Conservation (phyloP, 495 filamentous ascomycete species). For the Pseudoneurospora amorphoporcata region DNA sequence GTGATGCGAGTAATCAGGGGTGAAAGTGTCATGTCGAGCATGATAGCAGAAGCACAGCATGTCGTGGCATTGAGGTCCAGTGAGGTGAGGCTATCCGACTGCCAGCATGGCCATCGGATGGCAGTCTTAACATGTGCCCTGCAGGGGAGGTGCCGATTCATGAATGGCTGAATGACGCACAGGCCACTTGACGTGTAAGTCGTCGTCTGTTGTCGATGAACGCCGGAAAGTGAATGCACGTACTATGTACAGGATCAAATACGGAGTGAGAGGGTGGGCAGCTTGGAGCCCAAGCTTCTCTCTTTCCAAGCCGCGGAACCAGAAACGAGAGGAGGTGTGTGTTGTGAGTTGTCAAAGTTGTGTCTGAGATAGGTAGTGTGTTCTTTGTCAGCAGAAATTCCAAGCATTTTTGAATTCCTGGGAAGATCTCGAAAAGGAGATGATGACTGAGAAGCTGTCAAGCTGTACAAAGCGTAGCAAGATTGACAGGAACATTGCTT, state of each 20-base stretch:
- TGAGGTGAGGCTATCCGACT: not conserved
- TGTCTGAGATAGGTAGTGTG: not conserved
- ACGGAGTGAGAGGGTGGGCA: not conserved
- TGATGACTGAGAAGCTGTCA: not conserved
- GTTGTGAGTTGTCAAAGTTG: not conserved
- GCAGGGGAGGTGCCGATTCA: conserved; percentile 13
- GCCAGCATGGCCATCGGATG: conserved; percentile 51
- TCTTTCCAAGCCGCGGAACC: not conserved
- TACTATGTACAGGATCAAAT: not conserved
- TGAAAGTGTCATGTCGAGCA: not conserved
- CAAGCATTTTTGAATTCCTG: not conserved
- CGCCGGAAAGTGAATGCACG: not conserved
- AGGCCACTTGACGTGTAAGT: not conserved
- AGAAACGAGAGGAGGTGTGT: not conserved
- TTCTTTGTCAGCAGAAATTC: not conserved
- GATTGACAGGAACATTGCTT: not conserved
- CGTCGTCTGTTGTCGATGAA: not conserved
- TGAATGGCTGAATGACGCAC: not conserved
- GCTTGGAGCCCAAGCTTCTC: not conserved
- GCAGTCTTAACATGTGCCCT: conserved; percentile 44
- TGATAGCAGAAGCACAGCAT: not conserved
- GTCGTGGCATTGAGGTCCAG: not conserved
- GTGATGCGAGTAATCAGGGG: not conserved
- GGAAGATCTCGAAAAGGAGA: not conserved
- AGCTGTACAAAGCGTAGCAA: not conserved